Evolutionary conservation across 108 stramenopile species (phyloP).

Genomic region (Parietichytrium sp.): DNA sequence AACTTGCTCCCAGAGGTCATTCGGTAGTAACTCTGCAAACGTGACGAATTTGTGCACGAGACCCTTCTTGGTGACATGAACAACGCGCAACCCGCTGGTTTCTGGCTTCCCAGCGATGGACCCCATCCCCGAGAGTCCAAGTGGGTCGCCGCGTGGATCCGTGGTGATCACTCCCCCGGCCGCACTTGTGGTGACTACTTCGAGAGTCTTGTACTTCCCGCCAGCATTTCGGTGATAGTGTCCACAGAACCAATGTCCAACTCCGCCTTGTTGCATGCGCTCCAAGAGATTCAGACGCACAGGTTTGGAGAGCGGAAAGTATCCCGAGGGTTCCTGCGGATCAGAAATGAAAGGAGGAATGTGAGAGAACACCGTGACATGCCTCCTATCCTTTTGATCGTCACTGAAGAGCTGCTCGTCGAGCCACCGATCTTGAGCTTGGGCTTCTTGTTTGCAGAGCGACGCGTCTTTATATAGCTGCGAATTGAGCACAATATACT

Average conservation of each 20-base stretch:
- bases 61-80: background rate
- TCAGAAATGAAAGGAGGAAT: conserved; percentile 18
- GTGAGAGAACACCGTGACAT: background rate
- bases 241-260: background rate
- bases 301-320: background rate
- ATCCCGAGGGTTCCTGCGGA: background rate
- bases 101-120: background rate
- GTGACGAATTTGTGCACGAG: conserved; percentile 1
- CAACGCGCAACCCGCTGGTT: conserved; percentile 21
- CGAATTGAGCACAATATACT: conserved; percentile 25
- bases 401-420: background rate
- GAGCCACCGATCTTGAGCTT: background rate
- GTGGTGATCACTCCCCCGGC: background rate
- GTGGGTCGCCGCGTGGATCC: background rate
- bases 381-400: background rate
- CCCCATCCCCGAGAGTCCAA: background rate
- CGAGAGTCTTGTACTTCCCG: background rate
- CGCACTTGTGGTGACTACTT: conserved; percentile 11
- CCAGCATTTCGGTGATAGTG: conserved; percentile 40
- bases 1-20: too few species aligned
- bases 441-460: background rate
- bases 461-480: background rate
- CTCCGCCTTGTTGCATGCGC: background rate
- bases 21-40: too few species aligned
- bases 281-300: background rate